Conservation (phyloP, 805 yeast genomes). For the Candida krabiensis region DNA sequence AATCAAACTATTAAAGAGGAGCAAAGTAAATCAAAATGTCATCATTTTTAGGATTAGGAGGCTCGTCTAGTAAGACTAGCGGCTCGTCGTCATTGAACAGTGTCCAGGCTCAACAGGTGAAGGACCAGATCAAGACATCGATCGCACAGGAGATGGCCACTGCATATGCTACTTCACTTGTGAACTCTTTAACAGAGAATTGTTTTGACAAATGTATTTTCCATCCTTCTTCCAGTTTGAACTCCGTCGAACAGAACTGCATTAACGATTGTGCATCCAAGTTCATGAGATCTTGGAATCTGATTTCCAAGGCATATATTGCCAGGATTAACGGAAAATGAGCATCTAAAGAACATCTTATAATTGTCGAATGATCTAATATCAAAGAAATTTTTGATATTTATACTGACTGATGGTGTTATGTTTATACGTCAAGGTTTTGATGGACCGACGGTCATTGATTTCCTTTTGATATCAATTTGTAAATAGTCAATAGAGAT, state of each 20-base stretch:
- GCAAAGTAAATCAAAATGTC: constrained; percentile 20
- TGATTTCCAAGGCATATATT: constrained; percentile 74
- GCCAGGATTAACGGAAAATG: constrained; percentile 50
- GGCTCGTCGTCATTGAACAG: constrained; percentile 11
- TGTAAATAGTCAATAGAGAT: too few species aligned
- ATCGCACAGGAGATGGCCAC: constrained; percentile 82
- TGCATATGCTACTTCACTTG: constrained; percentile 88
- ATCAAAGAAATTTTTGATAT: too few species aligned
- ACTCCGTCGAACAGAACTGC: constrained; percentile 60
- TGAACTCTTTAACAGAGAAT: constrained; percentile 79
- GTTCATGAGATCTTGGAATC: constrained; percentile 90
- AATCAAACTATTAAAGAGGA: neutral
- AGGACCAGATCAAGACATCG: constrained; percentile 65
- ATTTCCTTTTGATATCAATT: too few species aligned
- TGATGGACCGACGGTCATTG: too few species aligned
- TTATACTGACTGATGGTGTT: too few species aligned
- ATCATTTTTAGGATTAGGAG: constrained; percentile 34
- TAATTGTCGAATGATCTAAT: too few species aligned
- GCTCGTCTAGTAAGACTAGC: constrained; percentile 14
- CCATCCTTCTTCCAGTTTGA: constrained; percentile 54
- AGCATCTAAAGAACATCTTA: neutral
- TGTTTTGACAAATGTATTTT: constrained; percentile 79
- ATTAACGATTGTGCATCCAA: constrained; percentile 78
- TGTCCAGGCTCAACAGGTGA: constrained; percentile 43
- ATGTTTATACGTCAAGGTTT: too few species aligned